Conservation (phyloP, 768 basidiomycete genomes). For the Peribolospora kevripleyi region DNA sequence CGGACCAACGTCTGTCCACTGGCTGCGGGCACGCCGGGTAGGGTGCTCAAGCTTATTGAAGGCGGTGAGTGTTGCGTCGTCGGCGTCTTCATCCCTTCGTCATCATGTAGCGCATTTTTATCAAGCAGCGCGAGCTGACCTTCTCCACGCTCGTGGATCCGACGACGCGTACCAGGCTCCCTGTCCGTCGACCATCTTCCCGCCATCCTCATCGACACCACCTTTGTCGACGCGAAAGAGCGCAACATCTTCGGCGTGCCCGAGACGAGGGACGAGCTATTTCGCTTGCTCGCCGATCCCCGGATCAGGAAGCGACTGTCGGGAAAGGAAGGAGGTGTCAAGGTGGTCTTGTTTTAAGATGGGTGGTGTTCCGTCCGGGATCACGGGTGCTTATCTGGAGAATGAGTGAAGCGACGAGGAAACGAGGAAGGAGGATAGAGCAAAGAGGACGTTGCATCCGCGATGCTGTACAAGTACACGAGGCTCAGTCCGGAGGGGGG, state of each 20-base stretch:
- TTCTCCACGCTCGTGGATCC: slow-evolving; percentile 1
- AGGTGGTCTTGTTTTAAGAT: slow-evolving; percentile 50
- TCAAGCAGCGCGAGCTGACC: neutral
- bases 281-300: slow-evolving; percentile 40
- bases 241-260: slow-evolving; percentile 54
- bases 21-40: no score
- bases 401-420: neutral
- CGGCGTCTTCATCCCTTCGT: neutral
- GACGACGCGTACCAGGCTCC: slow-evolving; percentile 29
- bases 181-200: slow-evolving; percentile 47
- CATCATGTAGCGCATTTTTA: neutral
- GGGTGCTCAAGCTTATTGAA: no score
- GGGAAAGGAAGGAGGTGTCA: slow-evolving; percentile 38
- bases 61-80: neutral
- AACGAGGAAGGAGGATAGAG: neutral
- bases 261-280: slow-evolving; percentile 53
- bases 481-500: neutral
- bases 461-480: neutral
- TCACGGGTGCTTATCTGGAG: neutral
- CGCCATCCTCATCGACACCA: slow-evolving; percentile 59
- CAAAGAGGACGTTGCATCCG: neutral
- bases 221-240: slow-evolving; percentile 49
- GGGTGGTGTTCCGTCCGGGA: neutral
- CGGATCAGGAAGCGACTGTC: slow-evolving; percentile 7
- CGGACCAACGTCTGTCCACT: no score